Evolutionary conservation across 176 grass and related monocot species (phyloP).

Genomic region (Alloteropsis semialata): DNA sequence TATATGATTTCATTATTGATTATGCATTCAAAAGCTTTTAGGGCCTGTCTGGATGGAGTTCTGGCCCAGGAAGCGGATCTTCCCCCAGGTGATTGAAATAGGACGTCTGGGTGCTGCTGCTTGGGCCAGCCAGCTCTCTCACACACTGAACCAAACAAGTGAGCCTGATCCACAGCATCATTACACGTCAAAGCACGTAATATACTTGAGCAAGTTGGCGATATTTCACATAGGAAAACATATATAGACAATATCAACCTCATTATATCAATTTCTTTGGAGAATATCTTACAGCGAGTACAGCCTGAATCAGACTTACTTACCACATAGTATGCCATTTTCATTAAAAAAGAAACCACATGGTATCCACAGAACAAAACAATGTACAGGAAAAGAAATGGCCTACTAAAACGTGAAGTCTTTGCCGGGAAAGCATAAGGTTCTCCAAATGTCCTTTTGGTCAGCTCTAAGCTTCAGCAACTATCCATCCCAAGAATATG

Average conservation of each 20-base stretch:
- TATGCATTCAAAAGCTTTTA: background rate
- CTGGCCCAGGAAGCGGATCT: too few relatives aligned
- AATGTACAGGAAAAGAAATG: slow-evolving; percentile 4
- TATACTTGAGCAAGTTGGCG: background rate
- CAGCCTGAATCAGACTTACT: slow-evolving; percentile 9
- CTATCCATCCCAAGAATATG: slow-evolving; percentile 79
- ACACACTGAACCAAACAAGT: too few relatives aligned
- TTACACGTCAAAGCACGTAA: background rate
- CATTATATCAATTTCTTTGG: background rate
- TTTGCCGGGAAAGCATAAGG: slow-evolving; percentile 23
- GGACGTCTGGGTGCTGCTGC: too few relatives aligned
- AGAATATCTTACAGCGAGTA: slow-evolving; percentile 4
- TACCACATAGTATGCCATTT: slow-evolving; percentile 5
- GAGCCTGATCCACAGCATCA: background rate
- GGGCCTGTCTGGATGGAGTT: too few relatives aligned
- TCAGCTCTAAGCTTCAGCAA: background rate
- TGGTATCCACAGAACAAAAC: background rate
- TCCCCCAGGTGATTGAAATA: too few relatives aligned
- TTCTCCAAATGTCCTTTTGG: background rate
- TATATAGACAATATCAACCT: background rate
- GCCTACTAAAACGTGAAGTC: slow-evolving; percentile 3
- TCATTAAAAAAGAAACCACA: too few relatives aligned
- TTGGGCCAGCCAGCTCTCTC: too few relatives aligned
- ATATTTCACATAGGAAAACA: background rate
- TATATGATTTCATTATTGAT: slow-evolving; percentile 1